These are phyloP conservation scores for Hysterium pulicare DNA, from an alignment of 2,329 filamentous ascomycete species.

Conservation along the genomic window DNA sequence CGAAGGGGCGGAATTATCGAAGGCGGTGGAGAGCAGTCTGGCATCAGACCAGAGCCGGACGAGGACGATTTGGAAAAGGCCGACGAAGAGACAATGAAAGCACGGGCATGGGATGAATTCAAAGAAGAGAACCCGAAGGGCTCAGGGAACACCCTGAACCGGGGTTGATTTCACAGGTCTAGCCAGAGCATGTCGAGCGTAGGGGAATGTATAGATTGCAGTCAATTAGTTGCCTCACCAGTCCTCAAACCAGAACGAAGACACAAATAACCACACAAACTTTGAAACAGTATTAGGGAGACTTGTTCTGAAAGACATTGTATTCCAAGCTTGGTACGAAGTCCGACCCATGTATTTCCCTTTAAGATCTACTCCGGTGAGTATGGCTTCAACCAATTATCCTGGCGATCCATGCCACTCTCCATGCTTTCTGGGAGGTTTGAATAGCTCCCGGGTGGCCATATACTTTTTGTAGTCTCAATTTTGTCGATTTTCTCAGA, in stretches of 20 bases:
- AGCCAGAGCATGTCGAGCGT: no score
- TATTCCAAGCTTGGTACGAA: no score
- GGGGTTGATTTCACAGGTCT: constrained; percentile 60
- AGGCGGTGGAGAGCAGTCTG: constrained; percentile 76
- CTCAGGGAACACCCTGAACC: constrained; percentile 78
- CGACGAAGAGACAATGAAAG: constrained; percentile 89
- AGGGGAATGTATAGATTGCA: constrained; percentile 1
- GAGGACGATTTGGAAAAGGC: constrained; percentile 88
- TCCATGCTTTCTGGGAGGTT: no score
- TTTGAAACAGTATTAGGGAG: no score
- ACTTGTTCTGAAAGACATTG: no score
- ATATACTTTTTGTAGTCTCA: constrained; percentile 4
- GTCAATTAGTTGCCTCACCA: no score
- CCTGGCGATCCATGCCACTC: no score
- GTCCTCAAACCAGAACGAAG: neutral
- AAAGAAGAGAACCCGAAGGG: constrained; percentile 84
- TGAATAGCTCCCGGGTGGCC: no score
- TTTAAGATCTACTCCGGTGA: no score
- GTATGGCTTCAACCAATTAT: no score
- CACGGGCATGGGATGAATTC: constrained; percentile 92
- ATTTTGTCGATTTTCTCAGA: constrained; percentile 17
- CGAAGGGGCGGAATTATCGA: constrained; percentile 84
- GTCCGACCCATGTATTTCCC: no score
- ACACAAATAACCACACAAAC: neutral
- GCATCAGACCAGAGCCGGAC: constrained; percentile 67